Conservation (phyloP, 176 grass and related monocot genomes). For the Chloris gayana region DNA sequence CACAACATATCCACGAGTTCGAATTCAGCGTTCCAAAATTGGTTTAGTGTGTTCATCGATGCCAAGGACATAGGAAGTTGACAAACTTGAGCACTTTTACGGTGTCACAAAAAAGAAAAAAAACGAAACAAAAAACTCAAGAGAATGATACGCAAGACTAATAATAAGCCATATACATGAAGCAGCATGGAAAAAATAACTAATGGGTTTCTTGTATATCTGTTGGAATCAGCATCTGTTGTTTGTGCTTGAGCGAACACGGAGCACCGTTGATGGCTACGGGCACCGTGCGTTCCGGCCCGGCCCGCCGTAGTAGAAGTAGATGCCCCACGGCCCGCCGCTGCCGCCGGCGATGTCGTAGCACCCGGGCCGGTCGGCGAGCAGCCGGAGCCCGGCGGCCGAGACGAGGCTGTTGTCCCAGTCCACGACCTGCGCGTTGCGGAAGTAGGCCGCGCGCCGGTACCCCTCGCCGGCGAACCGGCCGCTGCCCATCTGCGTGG, state of each 20-base stretch:
- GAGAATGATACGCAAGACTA: neutral
- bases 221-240: constrained; percentile 9
- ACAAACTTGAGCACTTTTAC: neutral
- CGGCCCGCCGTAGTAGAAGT: constrained; percentile 90
- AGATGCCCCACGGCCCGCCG: constrained; percentile 69
- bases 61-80: neutral
- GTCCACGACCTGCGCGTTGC: constrained; percentile 72
- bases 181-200: neutral
- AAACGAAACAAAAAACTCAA: neutral
- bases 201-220: neutral
- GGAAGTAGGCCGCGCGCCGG: constrained; percentile 73
- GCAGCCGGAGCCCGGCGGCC: constrained; percentile 52
- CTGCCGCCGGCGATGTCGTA: constrained; percentile 74
- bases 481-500: constrained; percentile 87
- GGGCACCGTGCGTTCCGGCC: constrained; percentile 69
- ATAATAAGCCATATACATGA: neutral
- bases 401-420: constrained; percentile 84
- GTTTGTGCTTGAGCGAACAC: neutral
- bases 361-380: constrained; percentile 66
- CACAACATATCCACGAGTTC: too few relatives aligned
- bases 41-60: neutral
- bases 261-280: neutral
- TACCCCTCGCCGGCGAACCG: constrained; percentile 63
- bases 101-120: neutral
- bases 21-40: too few relatives aligned